These are phyloP conservation scores for Rhododendron ovatum DNA, from an alignment of 148 eudicot species.

Conservation along the genomic window DNA sequence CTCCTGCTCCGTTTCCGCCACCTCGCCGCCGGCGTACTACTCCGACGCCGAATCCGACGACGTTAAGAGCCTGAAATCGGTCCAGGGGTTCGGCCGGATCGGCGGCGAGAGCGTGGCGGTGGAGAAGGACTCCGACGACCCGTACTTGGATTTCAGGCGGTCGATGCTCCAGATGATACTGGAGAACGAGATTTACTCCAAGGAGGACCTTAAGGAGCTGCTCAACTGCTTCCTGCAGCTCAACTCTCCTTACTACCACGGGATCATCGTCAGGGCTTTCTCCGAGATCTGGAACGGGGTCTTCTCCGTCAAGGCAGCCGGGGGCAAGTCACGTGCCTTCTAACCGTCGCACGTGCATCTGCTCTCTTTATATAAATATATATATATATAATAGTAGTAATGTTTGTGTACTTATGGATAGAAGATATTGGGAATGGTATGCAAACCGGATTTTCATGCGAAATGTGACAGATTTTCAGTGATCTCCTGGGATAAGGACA, in stretches of 20 bases:
- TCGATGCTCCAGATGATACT: slow-evolving; percentile 94
- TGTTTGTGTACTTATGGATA: neutral
- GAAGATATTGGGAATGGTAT: neutral
- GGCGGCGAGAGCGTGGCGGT: slow-evolving; percentile 72
- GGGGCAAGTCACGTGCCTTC: slow-evolving; percentile 33
- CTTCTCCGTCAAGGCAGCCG: slow-evolving; percentile 25
- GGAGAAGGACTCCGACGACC: slow-evolving; percentile 92
- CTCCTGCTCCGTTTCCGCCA: slow-evolving; percentile 10
- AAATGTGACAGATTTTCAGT: neutral
- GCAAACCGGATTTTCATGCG: neutral
- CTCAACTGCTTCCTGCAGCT: slow-evolving; percentile 86
- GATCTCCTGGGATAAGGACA: no score
- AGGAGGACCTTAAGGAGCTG: slow-evolving; percentile 66
- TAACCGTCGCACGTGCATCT: neutral
- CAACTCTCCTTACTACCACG: slow-evolving; percentile 72
- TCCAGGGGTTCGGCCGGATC: slow-evolving; percentile 50
- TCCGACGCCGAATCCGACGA: slow-evolving; percentile 33
- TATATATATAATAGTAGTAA: neutral
- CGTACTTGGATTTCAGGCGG: slow-evolving; percentile 73
- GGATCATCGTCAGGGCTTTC: slow-evolving; percentile 69
- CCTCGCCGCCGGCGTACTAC: slow-evolving; percentile 21
- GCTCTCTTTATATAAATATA: neutral
- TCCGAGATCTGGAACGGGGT: slow-evolving; percentile 84
- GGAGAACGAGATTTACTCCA: slow-evolving; percentile 72
- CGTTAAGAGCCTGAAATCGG: slow-evolving; percentile 19